Conservation (phyloP, 1,284 basidiomycete genomes). For the Tilletia caries region DNA sequence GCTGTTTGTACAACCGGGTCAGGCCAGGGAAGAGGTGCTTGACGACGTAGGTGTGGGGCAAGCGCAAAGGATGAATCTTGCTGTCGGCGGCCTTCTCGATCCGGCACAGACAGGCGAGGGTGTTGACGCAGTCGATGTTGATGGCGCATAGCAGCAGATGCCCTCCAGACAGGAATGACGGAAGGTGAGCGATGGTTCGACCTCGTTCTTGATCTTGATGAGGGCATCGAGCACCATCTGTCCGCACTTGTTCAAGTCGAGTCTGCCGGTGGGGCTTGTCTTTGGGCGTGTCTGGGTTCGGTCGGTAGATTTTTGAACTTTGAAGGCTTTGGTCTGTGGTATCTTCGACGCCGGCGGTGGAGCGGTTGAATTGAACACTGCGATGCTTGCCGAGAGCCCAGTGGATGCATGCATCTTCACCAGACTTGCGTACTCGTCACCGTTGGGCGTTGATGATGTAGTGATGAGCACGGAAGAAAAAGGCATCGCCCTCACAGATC, state of each 20-base stretch:
- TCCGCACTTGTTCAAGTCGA: conserved; percentile 90
- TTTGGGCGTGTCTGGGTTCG: conserved; percentile 87
- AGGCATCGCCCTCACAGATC: too few species aligned
- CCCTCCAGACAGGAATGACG: conserved; percentile 94
- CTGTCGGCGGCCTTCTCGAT: conserved; percentile 75
- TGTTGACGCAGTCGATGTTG: conserved; percentile 96
- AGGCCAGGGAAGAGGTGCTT: conserved; percentile 91
- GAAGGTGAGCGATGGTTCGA: conserved; percentile 94
- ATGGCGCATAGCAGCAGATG: conserved; percentile 98
- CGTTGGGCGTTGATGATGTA: too few species aligned
- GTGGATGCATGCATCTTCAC: too few species aligned
- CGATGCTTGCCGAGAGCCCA: too few species aligned
- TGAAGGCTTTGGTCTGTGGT: conserved; percentile 48
- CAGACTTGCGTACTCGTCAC: too few species aligned
- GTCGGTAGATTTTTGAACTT: conserved; percentile 54
- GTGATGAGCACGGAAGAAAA: too few species aligned
- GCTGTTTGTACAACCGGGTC: conserved; percentile 95
- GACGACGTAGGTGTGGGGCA: conserved; percentile 98
- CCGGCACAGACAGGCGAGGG: conserved; percentile 91
- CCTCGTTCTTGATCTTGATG: conserved; percentile 99
- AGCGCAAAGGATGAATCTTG: conserved; percentile 95
- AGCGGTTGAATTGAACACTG: too few species aligned
- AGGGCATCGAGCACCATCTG: conserved; percentile 89
- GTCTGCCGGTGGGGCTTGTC: conserved; percentile 87
- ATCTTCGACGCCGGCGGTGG: conserved; percentile 29